Conservation (phyloP, 2,329 filamentous ascomycete species). For the Paraphoma chrysanthemicola region DNA sequence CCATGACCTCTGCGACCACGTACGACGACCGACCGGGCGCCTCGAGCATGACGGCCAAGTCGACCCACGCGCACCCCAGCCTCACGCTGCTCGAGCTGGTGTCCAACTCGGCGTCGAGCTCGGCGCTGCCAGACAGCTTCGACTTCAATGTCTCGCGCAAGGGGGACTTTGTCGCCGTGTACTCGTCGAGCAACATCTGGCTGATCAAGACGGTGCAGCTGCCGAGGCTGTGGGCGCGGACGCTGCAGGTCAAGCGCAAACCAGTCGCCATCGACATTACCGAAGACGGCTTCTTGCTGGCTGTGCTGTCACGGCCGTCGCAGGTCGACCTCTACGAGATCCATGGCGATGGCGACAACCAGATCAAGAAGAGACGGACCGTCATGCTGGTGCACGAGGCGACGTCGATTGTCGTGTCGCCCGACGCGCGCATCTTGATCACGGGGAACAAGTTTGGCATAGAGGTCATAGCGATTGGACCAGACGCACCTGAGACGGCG, state of each 20-base stretch:
- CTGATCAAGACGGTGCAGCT: slow-evolving; percentile 46
- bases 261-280: slow-evolving; percentile 73
- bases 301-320: slow-evolving; percentile 81
- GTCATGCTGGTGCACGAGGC: slow-evolving; percentile 81
- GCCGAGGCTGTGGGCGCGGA: slow-evolving; percentile 45
- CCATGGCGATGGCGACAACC: slow-evolving; percentile 46
- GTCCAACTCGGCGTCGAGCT: slow-evolving; percentile 48
- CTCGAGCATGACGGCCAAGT: slow-evolving; percentile 22
- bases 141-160: slow-evolving; percentile 47
- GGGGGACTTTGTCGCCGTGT: slow-evolving; percentile 46
- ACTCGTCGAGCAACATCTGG: slow-evolving; percentile 47
- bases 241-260: slow-evolving; percentile 46
- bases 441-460: slow-evolving; percentile 89
- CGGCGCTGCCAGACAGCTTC: slow-evolving; percentile 47
- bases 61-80: slow-evolving; percentile 38
- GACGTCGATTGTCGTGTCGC: slow-evolving; percentile 79
- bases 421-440: slow-evolving; percentile 80
- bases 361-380: slow-evolving; percentile 73
- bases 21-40: slow-evolving; percentile 31
- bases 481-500: slow-evolving; percentile 57
- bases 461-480: slow-evolving; percentile 78
- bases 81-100: slow-evolving; percentile 47
- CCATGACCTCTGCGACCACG: slow-evolving; percentile 43
- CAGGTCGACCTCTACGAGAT: slow-evolving; percentile 88
- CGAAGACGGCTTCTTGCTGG: slow-evolving; percentile 77